A percentile compares a stretch with the other conserved stretches of the same genome.
phyloP scores from a whole-genome alignment of 1,139 yeast species.

The Pichia sp. region DNA sequence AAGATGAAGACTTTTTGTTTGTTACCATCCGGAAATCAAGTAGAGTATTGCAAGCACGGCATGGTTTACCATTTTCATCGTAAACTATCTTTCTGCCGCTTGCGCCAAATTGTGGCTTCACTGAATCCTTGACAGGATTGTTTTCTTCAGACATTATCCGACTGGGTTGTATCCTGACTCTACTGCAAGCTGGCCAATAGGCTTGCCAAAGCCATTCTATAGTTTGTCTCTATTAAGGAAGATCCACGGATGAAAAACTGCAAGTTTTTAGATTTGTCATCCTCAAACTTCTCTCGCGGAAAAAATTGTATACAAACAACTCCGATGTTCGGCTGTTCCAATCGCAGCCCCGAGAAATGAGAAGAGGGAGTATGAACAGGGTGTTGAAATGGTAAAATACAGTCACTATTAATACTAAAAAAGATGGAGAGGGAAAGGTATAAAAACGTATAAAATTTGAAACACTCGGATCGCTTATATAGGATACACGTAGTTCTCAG shows the following conservation, averaged over 20 bases:
- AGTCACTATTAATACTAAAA: background rate
- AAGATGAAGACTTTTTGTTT: conserved; percentile 22
- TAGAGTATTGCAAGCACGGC: conserved; percentile 79
- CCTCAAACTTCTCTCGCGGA: background rate
- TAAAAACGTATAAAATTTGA: too few species aligned
- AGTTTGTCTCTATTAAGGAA: too few species aligned
- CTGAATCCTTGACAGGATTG: background rate
- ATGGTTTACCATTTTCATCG: conserved; percentile 88
- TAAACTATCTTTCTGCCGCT: conserved; percentile 69
- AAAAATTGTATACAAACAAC: background rate
- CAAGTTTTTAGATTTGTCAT: background rate
- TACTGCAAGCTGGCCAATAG: too few species aligned
- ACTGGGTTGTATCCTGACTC: background rate
- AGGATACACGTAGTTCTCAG: conserved; percentile 61
- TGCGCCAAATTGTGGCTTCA: conserved; percentile 38
- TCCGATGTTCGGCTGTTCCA: background rate
- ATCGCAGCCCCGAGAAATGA: too few species aligned
- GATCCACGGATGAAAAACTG: too few species aligned
- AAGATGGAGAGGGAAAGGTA: background rate
- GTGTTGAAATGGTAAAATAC: conserved; percentile 6
- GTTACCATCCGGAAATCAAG: conserved; percentile 69
- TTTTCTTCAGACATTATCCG: conserved; percentile 5
- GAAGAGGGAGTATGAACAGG: too few species aligned
- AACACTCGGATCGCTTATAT: conserved; percentile 31
- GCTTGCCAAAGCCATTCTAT: too few species aligned